A percentile compares a stretch with the other conserved stretches of the same genome.
These are phyloP conservation scores for Blastocladiella emersonii DNA, from an alignment of 371 early-diverging fungal species.

Conservation along the genomic window DNA sequence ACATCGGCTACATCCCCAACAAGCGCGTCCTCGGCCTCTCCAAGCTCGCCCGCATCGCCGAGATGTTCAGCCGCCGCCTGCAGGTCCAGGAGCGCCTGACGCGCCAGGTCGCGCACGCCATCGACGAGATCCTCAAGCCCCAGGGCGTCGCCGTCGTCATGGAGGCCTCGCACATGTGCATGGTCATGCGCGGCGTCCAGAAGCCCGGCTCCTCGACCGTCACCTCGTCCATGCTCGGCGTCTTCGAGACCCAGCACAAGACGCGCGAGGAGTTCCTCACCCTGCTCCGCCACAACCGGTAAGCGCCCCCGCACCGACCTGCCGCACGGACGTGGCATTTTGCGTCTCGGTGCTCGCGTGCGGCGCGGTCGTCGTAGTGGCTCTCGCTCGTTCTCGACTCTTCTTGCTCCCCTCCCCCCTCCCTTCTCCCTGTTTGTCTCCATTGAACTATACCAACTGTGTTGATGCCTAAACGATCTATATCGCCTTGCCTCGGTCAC, in stretches of 20 bases:
- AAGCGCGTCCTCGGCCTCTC: slow-evolving; percentile 77
- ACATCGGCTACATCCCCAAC: slow-evolving; percentile 93
- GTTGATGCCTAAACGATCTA: too few relatives aligned
- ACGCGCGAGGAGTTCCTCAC: slow-evolving; percentile 92
- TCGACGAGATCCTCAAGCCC: slow-evolving; percentile 83
- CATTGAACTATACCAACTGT: too few relatives aligned
- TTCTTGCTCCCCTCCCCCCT: too few relatives aligned
- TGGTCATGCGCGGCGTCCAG: slow-evolving; percentile 89
- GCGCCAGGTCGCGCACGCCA: slow-evolving; percentile 83
- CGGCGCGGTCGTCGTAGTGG: too few relatives aligned
- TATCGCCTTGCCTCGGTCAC: too few relatives aligned
- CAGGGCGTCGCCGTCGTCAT: slow-evolving; percentile 95
- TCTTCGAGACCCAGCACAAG: slow-evolving; percentile 77
- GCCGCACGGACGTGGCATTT: too few relatives aligned
- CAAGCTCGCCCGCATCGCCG: slow-evolving; percentile 94
- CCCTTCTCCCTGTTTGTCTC: too few relatives aligned
- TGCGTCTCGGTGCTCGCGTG: too few relatives aligned
- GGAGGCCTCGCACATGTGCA: slow-evolving; percentile 88
- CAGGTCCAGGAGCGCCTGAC: slow-evolving; percentile 97
- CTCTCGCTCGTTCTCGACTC: too few relatives aligned
- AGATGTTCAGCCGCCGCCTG: slow-evolving; percentile 89
- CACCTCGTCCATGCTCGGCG: slow-evolving; percentile 91
- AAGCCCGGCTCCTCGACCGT: slow-evolving; percentile 81
- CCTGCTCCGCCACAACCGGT: slow-evolving; percentile 27
- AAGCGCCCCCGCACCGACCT: too few relatives aligned